These are phyloP conservation scores for Paulownia fortunei DNA, from an alignment of 257 asterid species.

Conservation along the genomic window DNA sequence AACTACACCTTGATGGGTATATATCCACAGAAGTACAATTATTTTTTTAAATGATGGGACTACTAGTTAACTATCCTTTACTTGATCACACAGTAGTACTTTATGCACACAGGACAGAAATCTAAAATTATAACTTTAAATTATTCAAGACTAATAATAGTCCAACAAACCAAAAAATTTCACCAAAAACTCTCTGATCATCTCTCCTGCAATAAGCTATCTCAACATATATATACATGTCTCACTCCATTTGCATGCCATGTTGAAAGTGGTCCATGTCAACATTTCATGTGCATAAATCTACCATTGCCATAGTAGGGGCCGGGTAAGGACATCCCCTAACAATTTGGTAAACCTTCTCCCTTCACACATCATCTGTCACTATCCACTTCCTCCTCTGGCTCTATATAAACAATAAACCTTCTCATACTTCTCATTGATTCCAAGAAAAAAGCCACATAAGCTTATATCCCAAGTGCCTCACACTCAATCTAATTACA, in stretches of 20 bases:
- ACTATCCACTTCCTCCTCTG: neutral
- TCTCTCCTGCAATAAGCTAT: neutral
- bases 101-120: neutral
- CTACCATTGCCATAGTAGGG: slow-evolving; percentile 20
- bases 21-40: neutral
- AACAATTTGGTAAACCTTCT: neutral
- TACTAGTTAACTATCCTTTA: neutral
- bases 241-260: neutral
- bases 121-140: neutral
- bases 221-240: neutral
- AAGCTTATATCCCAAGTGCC: neutral
- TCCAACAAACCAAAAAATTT: neutral
- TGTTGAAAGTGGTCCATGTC: slow-evolving; percentile 23
- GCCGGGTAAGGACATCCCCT: slow-evolving; percentile 1
- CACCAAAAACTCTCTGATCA: neutral
- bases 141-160: slow-evolving; percentile 1
- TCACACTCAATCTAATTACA: neutral
- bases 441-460: neutral
- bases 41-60: neutral
- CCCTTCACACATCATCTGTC: slow-evolving; percentile 21
- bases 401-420: slow-evolving; percentile 20
- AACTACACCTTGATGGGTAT: neutral
- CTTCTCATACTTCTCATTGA: slow-evolving; percentile 26
- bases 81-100: neutral
- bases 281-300: slow-evolving; percentile 31